Percentiles rank a stretch among this genome's conserved stretches.
Conservation (phyloP, 441 rosid genomes). For the Geranium incanum region DNA sequence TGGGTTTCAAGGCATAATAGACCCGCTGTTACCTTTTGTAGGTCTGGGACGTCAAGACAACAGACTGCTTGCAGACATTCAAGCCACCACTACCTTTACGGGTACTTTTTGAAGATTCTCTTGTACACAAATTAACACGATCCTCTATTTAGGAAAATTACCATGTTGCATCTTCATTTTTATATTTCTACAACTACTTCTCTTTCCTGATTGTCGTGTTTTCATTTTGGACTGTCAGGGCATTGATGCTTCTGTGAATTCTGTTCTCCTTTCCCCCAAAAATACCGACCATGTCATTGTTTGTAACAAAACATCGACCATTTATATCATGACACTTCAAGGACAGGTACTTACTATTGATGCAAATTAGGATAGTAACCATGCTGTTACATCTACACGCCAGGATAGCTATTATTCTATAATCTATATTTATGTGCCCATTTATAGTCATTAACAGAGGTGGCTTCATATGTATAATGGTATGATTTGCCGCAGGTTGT, state of each 20-base stretch:
- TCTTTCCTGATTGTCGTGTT: constrained; percentile 16
- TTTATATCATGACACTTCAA: constrained; percentile 93
- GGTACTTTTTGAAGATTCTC: constrained; percentile 32
- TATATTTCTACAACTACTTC: background rate
- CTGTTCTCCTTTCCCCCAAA: constrained; percentile 87
- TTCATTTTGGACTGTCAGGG: constrained; percentile 45
- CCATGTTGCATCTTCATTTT: background rate
- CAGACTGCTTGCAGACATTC: constrained; percentile 87
- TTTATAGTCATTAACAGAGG: background rate
- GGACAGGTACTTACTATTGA: constrained; percentile 63
- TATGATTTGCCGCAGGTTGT: constrained; percentile 52
- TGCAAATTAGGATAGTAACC: background rate
- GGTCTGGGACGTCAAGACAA: constrained; percentile 97
- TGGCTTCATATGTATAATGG: constrained; percentile 1
- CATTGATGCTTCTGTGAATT: constrained; percentile 95
- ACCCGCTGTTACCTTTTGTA: constrained; percentile 22
- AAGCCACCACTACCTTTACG: constrained; percentile 93
- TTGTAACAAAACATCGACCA: constrained; percentile 85
- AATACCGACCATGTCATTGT: constrained; percentile 83
- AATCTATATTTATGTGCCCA: background rate
- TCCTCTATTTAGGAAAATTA: background rate
- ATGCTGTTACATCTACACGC: background rate
- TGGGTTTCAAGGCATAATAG: constrained; percentile 19
- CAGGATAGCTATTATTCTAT: background rate
- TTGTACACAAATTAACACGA: background rate